Conservation (phyloP, 2,329 filamentous ascomycete genomes). For the Escovopsis sp. region DNA sequence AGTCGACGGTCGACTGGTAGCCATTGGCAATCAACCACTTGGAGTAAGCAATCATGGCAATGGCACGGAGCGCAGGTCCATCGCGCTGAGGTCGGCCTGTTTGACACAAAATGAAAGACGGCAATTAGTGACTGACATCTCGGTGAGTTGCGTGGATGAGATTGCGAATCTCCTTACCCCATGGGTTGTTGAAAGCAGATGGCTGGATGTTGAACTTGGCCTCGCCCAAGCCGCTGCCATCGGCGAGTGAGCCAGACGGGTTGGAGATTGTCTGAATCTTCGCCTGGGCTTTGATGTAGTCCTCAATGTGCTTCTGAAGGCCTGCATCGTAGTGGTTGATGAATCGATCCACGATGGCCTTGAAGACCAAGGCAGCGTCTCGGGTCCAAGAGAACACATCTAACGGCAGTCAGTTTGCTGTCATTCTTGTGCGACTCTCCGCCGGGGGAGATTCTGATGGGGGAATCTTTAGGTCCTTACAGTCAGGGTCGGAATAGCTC, state of each 20-base stretch:
- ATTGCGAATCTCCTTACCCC: conserved; percentile 31
- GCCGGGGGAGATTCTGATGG: background rate
- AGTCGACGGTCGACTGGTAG: conserved; percentile 40
- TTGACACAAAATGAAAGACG: background rate
- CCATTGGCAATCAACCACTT: conserved; percentile 57
- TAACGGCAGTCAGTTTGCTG: conserved; percentile 16
- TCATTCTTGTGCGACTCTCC: background rate
- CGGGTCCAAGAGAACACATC: conserved; percentile 71
- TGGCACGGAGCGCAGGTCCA: conserved; percentile 63
- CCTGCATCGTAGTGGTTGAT: conserved; percentile 38
- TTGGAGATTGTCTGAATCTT: conserved; percentile 52
- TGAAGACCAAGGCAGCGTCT: conserved; percentile 57
- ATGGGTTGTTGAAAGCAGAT: conserved; percentile 48
- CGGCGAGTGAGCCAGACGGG: conserved; percentile 45
- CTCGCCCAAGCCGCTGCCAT: conserved; percentile 48
- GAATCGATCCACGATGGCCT: conserved; percentile 53
- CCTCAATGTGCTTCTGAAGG: conserved; percentile 46
- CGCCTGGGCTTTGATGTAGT: conserved; percentile 55
- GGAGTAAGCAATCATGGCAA: conserved; percentile 56
- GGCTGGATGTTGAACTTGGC: conserved; percentile 57
- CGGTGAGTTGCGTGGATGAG: background rate
- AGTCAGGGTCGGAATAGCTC: conserved; percentile 37
- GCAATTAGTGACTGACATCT: background rate
- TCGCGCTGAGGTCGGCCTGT: conserved; percentile 59
- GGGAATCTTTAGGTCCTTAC: conserved; percentile 23